Base-by-base conservation (phyloP, 106 monocot genomes). In the Chionographis japonica region DNA sequence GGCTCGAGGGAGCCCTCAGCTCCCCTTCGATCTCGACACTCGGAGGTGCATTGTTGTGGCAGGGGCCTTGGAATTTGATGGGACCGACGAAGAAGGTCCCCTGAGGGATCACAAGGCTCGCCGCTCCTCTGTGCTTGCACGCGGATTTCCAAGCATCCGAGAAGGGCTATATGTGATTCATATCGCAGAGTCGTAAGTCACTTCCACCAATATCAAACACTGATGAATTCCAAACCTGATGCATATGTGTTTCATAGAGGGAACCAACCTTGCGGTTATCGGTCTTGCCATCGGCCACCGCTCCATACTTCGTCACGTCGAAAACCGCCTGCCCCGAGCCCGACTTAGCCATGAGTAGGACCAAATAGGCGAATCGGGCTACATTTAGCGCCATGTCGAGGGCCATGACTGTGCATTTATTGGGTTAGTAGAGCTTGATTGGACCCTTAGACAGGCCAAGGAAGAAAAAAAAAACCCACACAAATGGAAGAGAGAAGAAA, bases 41-140 rank as follows among this genome's bases (percentile, higher is more conserved):
- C 1, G 70, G 18, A 5, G 59, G 8, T 7, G n/a, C 13, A 1
- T 60, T 17, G 36, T 43, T 56, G 59, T 13, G 39, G 64, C 82
- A 82, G 3, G 77, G 82, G 5, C 82, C 82, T 2, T 5, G 14
- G 60, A 82, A 74, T 11, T 6, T 38, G 13, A 77, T 19, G 3
- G 77, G 77, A 39, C 73, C 68, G 14, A 82, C 15, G 9, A 74
- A 43, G 82, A 65, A 82, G 10, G 62, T 70, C 7, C 74, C 74
- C 5, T 49, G 2, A 9, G 82, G 82, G 7, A 82, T 42, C 41
- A 69, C 1, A 4, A 74, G 15, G 4, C 7, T 73, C 8, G 74
- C 19, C 11, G 0, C 40, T 35, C 64, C 68, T 12, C 37, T 46
- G 13, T 68, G 58, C 20, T 4, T 9, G 19, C 77, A 73, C 13